These are phyloP conservation scores for Angomonas desouzai DNA, from an alignment of 208 protist genomes.

Conservation along the genomic window DNA sequence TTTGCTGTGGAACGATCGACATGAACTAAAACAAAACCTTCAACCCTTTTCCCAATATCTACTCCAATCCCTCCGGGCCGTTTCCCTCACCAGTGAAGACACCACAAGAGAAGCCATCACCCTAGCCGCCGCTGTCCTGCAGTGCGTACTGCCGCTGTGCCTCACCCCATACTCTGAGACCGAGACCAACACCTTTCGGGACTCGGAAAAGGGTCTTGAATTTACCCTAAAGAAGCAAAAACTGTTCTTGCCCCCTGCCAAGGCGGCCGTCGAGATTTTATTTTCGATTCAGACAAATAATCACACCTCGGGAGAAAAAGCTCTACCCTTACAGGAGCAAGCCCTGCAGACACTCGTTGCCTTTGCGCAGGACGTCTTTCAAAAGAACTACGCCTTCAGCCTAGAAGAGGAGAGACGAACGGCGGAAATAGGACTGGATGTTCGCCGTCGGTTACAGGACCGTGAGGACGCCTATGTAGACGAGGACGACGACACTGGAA, in stretches of 20 bases:
- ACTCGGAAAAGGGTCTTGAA: neutral
- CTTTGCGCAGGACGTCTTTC: conserved; percentile 82
- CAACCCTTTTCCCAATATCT: conserved; percentile 2
- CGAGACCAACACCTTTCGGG: neutral
- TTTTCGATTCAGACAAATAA: neutral
- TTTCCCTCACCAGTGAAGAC: neutral
- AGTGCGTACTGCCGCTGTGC: conserved; percentile 60
- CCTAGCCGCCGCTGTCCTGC: conserved; percentile 36
- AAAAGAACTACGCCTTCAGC: conserved; percentile 75
- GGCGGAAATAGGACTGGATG: neutral
- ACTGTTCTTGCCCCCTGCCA: neutral
- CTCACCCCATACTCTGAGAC: conserved; percentile 30
- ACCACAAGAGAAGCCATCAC: conserved; percentile 11
- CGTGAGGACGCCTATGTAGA: conserved; percentile 29
- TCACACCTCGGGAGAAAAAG: neutral
- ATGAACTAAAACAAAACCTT: neutral
- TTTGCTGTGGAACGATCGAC: conserved; percentile 44
- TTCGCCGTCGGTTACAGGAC: neutral
- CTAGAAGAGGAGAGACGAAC: conserved; percentile 56
- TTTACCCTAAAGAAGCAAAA: conserved; percentile 11
- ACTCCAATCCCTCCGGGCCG: neutral
- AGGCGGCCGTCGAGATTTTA: neutral
- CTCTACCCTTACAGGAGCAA: conserved; percentile 5
- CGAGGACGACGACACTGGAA: conserved; percentile 18
- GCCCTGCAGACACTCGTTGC: conserved; percentile 48